Conservation (phyloP, 768 basidiomycete genomes). For the Plicaturopsis crispa region DNA sequence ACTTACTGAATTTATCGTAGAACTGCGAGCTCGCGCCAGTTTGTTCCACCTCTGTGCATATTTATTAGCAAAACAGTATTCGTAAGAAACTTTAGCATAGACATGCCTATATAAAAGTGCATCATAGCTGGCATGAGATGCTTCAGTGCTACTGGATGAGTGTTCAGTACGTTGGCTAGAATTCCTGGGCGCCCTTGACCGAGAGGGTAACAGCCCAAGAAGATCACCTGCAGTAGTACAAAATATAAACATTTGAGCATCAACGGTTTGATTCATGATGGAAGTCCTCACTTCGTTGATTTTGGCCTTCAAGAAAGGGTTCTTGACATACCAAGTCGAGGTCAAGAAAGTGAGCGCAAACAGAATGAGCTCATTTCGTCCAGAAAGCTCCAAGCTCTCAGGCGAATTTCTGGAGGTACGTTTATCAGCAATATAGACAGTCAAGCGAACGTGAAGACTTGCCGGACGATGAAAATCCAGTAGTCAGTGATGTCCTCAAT, state of each 20-base stretch:
- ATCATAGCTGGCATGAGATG: conserved; percentile 89
- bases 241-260: neutral
- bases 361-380: conserved; percentile 79
- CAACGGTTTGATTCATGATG: neutral
- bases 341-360: conserved; percentile 89
- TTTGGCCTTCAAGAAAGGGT: conserved; percentile 94
- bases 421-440: neutral
- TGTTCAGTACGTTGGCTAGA: conserved; percentile 76
- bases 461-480: conserved; percentile 79
- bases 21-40: conserved; percentile 98
- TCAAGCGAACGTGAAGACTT: conserved; percentile 14
- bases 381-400: conserved; percentile 74
- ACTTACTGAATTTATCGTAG: conserved; percentile 94
- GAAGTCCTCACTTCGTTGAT: conserved; percentile 71
- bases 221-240: conserved; percentile 47
- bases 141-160: conserved; percentile 76
- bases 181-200: conserved; percentile 64
- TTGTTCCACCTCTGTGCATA: conserved; percentile 79
- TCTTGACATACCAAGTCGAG: conserved; percentile 97
- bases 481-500: conserved; percentile 92
- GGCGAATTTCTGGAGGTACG: conserved; percentile 46
- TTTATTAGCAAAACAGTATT: conserved; percentile 1
- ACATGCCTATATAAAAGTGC: conserved; percentile 88
- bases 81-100: neutral
- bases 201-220: conserved; percentile 64